phyloP scores from a whole-genome alignment of 257 asterid species.

The Solanum habrochaites region DNA sequence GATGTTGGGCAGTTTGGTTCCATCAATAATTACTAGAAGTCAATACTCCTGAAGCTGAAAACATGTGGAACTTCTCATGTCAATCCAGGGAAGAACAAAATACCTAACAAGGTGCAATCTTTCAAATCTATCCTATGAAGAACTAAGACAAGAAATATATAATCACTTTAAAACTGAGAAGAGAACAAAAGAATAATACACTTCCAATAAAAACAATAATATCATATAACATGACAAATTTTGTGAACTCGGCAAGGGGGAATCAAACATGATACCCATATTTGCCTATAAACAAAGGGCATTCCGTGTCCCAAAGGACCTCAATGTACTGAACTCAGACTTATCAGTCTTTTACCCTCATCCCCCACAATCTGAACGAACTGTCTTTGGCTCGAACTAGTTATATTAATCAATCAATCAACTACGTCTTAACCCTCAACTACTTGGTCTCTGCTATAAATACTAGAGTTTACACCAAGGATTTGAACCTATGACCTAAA shows the following conservation, averaged over 20 bases:
- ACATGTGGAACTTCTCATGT: not conserved
- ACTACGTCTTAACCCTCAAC: not conserved
- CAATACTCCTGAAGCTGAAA: not conserved
- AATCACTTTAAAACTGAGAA: not conserved
- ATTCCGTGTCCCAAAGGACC: not conserved
- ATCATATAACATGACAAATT: not conserved
- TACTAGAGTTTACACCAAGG: not conserved
- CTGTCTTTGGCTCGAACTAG: not conserved
- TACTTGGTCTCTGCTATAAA: not conserved
- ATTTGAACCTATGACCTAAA: not conserved
- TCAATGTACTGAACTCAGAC: not conserved
- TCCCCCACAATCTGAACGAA: not conserved
- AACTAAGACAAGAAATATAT: not conserved
- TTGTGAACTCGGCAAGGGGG: not conserved
- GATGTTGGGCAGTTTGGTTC: conserved; percentile 29
- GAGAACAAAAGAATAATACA: not conserved
- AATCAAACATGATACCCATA: not conserved
- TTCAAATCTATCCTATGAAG: not conserved
- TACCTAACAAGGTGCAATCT: not conserved
- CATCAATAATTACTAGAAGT: conserved; percentile 22
- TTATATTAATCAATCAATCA: not conserved
- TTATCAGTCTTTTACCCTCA: not conserved
- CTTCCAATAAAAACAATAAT: not conserved
- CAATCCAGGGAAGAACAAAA: not conserved
- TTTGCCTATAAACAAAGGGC: not conserved